These are phyloP conservation scores for Colletotrichum eremochloae DNA, from an alignment of 2,329 filamentous ascomycete genomes.

Conservation along the genomic window DNA sequence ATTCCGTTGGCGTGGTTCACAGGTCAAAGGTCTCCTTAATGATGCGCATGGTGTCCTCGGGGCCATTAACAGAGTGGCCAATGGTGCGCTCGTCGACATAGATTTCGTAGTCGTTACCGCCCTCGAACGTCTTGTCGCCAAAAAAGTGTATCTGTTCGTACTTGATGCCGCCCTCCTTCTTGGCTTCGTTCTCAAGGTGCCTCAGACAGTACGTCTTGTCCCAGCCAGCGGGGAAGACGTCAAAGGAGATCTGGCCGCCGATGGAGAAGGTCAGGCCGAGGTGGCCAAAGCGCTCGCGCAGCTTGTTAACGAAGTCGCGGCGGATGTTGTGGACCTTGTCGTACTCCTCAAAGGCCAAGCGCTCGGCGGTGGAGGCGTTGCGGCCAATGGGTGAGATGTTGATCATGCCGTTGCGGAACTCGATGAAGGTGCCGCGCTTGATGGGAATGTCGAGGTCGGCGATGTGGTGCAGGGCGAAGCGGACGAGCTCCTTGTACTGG, in stretches of 20 bases:
- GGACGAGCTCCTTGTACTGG: constrained; percentile 82
- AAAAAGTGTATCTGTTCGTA: constrained; percentile 98
- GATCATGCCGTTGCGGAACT: constrained; percentile 94
- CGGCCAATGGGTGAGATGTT: constrained; percentile 87
- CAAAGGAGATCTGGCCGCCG: constrained; percentile 97
- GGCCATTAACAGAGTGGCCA: constrained; percentile 85
- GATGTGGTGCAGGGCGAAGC: constrained; percentile 84
- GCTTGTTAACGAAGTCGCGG: constrained; percentile 78
- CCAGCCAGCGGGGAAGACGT: constrained; percentile 97
- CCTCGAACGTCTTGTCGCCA: constrained; percentile 91
- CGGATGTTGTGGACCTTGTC: constrained; percentile 84
- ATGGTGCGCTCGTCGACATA: constrained; percentile 84
- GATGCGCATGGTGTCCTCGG: constrained; percentile 84
- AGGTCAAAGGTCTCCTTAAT: constrained; percentile 85
- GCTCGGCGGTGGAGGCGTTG: constrained; percentile 85
- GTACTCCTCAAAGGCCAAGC: constrained; percentile 84
- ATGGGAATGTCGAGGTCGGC: constrained; percentile 86
- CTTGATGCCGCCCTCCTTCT: constrained; percentile 75
- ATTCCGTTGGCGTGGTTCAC: constrained; percentile 50
- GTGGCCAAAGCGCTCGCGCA: constrained; percentile 86
- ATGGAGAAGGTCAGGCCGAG: constrained; percentile 93
- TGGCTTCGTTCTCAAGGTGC: constrained; percentile 86
- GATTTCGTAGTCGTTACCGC: constrained; percentile 97
- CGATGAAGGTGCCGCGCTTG: constrained; percentile 87
- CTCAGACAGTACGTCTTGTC: constrained; percentile 98